phyloP scores from a whole-genome alignment of 495 filamentous ascomycete genomes.

The Cairneyella variabilis region DNA sequence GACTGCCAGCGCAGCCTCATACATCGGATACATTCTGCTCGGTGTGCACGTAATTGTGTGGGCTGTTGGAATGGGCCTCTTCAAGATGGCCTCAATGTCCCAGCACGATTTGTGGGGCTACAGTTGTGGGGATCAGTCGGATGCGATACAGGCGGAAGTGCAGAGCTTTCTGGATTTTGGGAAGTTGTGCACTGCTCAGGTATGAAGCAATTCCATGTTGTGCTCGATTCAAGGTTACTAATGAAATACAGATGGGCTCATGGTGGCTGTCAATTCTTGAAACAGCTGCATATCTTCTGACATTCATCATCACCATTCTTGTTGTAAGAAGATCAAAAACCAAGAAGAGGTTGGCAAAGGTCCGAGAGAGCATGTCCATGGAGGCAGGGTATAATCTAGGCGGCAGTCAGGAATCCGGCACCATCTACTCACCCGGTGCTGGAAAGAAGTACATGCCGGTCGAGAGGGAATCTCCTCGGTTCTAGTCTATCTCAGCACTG shows the following conservation, averaged over 20 bases:
- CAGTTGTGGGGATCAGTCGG: slow-evolving; percentile 6
- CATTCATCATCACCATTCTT: slow-evolving; percentile 9
- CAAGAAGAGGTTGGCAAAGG: slow-evolving; percentile 16
- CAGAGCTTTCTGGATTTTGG: slow-evolving; percentile 20
- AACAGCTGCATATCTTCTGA: slow-evolving; percentile 10
- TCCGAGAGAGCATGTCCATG: slow-evolving; percentile 9
- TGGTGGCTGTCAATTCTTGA: slow-evolving; percentile 19
- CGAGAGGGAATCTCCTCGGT: neutral
- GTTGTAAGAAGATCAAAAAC: neutral
- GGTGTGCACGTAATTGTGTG: slow-evolving; percentile 12
- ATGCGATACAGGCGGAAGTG: slow-evolving; percentile 14
- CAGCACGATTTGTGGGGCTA: slow-evolving; percentile 21
- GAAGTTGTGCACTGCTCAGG: slow-evolving; percentile 17
- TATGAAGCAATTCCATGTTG: neutral
- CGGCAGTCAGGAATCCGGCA: neutral
- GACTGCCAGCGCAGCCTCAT: neutral
- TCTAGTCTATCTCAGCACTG: too few species aligned
- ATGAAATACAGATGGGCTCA: slow-evolving; percentile 1
- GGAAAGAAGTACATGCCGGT: slow-evolving; percentile 19
- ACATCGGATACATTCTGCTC: slow-evolving; percentile 2
- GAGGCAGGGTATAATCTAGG: slow-evolving; percentile 11
- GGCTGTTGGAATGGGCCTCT: slow-evolving; percentile 7
- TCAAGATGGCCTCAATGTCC: slow-evolving; percentile 1
- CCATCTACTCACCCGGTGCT: neutral
- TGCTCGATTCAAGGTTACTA: neutral